phyloP scores from a whole-genome alignment of 164 flowering plant species.

The Chimonanthus praecox region DNA sequence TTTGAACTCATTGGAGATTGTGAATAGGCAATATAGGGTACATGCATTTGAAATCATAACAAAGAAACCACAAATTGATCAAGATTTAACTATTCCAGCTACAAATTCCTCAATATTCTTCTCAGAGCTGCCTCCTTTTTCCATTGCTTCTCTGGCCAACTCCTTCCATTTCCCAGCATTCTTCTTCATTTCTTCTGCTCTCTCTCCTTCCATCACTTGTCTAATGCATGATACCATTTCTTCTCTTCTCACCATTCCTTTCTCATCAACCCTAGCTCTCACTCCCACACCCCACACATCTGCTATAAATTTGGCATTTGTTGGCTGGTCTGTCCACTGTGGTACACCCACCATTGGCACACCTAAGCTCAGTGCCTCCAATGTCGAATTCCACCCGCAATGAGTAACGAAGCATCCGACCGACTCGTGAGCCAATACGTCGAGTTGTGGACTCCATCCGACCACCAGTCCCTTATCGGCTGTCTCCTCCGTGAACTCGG shows the following conservation, averaged over 20 bases:
- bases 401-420: conserved; percentile 42
- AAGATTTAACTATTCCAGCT: background rate
- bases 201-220: conserved; percentile 26
- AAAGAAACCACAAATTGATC: background rate
- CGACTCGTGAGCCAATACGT: conserved; percentile 15
- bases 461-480: conserved; percentile 26
- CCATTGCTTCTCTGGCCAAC: conserved; percentile 15
- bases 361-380: conserved; percentile 42
- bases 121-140: conserved; percentile 28
- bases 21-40: background rate
- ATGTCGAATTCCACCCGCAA: conserved; percentile 55
- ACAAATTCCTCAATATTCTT: conserved; percentile 25
- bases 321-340: conserved; percentile 47
- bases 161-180: conserved; percentile 23
- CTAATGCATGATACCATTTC: conserved; percentile 19
- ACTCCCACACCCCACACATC: conserved; percentile 47
- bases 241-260: conserved; percentile 22
- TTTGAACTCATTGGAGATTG: too few relatives aligned
- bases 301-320: conserved; percentile 39
- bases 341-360: conserved; percentile 53
- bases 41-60: background rate
- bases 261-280: conserved; percentile 15
- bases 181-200: conserved; percentile 10
- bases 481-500: conserved; percentile 4
- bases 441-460: conserved; percentile 15